Evolutionary conservation across 2,329 filamentous ascomycete genomes (phyloP), one percentile per base, ranked within the genome.

Genomic region (Bisporella sp.): DNA sequence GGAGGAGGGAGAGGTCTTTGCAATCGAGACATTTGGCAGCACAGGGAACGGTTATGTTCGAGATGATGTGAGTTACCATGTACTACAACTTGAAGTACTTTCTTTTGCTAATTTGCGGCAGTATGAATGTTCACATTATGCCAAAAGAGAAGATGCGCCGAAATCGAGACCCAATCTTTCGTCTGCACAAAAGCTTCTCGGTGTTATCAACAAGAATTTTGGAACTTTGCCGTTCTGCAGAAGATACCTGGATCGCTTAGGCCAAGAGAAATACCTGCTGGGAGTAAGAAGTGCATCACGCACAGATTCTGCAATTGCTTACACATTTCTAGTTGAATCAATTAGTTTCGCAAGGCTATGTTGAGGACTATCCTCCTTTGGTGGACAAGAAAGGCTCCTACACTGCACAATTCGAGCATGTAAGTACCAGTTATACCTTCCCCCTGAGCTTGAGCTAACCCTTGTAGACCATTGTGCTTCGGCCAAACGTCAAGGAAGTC

Each of bases 1-100:
- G 92, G 91, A 96, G 72, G 92, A 96, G 71, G 90, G 90, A 41
- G 91, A 97, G 65, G 84, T 90, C 13, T 97, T 95, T 68, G 91
- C 91, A 57, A 95, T 96, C 61, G 91, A 96, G 73, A 96, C 91
- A 0, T 96, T 96, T 68, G 92, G 91, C 54, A 93, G 86, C 67
- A 96, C 91, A 28, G 92, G 91, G 57, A 91, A 89, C 66, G 91
- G 90, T 57, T 87, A 88, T 64, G 88, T 96, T 50, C 75, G 82
- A 57, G 90, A 96, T 64, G 89, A 96, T 70, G 86, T 89, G 70
- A 67, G 78, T 68, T 31, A 28, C 32, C 55, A 47, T 41, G 28
- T 8, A 44, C 6, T 40, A 37, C n/a, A 31, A 11, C 12, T 11
- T 1, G 12, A 5, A 30, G 12, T 7, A 44, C 13, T 41, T 28